phyloP scores from a whole-genome alignment of 2,329 filamentous ascomycete species.

The Nakataea oryzae region DNA sequence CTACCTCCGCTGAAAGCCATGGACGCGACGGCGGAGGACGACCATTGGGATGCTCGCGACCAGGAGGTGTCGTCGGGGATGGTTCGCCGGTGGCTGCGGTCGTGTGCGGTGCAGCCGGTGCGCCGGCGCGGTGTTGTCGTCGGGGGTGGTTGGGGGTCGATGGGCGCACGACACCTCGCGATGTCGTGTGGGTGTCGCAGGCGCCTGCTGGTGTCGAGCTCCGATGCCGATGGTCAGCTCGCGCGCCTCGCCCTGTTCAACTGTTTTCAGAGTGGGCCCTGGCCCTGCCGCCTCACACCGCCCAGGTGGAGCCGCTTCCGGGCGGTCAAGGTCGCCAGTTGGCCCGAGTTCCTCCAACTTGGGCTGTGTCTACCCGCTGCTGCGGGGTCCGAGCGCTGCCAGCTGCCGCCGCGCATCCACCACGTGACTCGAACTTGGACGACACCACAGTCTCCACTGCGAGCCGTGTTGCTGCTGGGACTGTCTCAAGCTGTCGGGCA shows the following conservation, averaged over 20 bases:
- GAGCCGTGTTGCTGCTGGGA: too few species aligned
- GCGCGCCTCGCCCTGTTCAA: too few species aligned
- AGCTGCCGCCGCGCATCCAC: too few species aligned
- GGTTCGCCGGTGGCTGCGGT: neutral
- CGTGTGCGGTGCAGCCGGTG: neutral
- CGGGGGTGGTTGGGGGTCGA: neutral
- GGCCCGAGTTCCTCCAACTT: neutral
- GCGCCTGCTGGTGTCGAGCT: neutral
- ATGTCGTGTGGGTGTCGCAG: neutral
- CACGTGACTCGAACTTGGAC: too few species aligned
- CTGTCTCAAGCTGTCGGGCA: too few species aligned
- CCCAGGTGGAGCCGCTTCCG: neutral
- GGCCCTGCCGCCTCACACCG: too few species aligned
- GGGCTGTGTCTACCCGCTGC: neutral
- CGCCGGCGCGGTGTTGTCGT: neutral
- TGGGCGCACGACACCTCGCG: neutral
- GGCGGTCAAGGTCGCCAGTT: neutral
- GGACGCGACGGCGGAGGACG: constrained; percentile 2
- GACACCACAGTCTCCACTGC: too few species aligned
- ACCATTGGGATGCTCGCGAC: neutral
- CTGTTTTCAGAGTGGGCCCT: too few species aligned
- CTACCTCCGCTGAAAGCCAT: constrained; percentile 5
- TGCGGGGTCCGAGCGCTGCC: neutral
- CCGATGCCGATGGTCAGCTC: too few species aligned
- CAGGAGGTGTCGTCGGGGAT: neutral